Conservation (phyloP, 176 grass and related monocot species). For the bread wheat (Triticum aestivum) region IWGSC_CS_RefSeq_v2.1 NC_057805.1:379715773-379716272, state of each 20-base stretch:
- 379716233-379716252: conserved; percentile 9
- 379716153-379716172: conserved; percentile 69
- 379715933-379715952: conserved; percentile 9
- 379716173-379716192: conserved; percentile 55
- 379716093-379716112: conserved; percentile 87
- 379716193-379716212: conserved; percentile 64
- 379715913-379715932: not conserved
- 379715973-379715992: conserved; percentile 3
- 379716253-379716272: conserved; percentile 9
- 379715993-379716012: not conserved
- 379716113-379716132: conserved; percentile 73
- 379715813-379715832: not conserved
- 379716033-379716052: conserved; percentile 7
- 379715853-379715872: not conserved
- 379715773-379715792: not conserved
- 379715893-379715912: not conserved
- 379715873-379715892: not conserved
- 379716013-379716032: not conserved
- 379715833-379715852: not conserved
- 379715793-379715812: not conserved
- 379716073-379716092: conserved; percentile 60
- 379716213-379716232: conserved; percentile 71
- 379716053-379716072: conserved; percentile 62
- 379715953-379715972: not conserved
- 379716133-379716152: conserved; percentile 59